Evolutionary conservation across 2,329 filamentous ascomycete genomes (phyloP).

Genomic region (Alternaria brassicae): DNA sequence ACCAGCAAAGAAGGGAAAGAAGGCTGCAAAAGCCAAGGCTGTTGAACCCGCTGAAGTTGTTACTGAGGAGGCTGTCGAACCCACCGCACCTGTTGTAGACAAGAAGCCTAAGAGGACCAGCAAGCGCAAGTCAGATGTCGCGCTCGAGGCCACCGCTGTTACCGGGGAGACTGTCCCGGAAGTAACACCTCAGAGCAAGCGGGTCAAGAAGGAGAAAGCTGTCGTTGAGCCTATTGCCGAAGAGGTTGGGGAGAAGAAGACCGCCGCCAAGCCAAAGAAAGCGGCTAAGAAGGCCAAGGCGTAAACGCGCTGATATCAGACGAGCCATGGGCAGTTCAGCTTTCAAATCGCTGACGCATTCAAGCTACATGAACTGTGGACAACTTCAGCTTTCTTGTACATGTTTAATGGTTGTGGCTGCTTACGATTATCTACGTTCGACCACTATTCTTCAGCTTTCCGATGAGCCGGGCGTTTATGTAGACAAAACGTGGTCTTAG

Average conservation of each 20-base stretch:
- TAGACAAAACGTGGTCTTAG: background rate
- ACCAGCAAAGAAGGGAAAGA: slow-evolving; percentile 37
- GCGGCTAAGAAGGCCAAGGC: slow-evolving; percentile 37
- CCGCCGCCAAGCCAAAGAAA: slow-evolving; percentile 28
- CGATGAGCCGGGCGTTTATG: background rate
- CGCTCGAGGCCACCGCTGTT: slow-evolving; percentile 16
- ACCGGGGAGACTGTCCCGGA: slow-evolving; percentile 16
- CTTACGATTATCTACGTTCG: slow-evolving; percentile 3
- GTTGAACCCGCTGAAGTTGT: slow-evolving; percentile 18
- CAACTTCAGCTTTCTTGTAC: background rate
- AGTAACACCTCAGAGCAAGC: slow-evolving; percentile 28
- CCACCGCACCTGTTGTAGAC: slow-evolving; percentile 5
- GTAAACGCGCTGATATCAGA: slow-evolving; percentile 9
- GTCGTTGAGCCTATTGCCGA: slow-evolving; percentile 21
- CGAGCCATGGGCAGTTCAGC: background rate
- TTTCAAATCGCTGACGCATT: background rate
- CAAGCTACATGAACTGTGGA: background rate
- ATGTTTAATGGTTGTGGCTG: slow-evolving; percentile 1
- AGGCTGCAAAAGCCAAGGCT: slow-evolving; percentile 27
- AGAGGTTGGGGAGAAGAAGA: slow-evolving; percentile 31
- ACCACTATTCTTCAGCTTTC: background rate
- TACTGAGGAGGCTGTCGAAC: slow-evolving; percentile 12
- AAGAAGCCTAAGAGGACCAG: slow-evolving; percentile 22
- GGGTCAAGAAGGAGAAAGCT: slow-evolving; percentile 29
- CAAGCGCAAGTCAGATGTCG: slow-evolving; percentile 32